A percentile compares a stretch with the other conserved stretches of the same genome.
Conservation (phyloP, 345 rosid genomes). For the Gossypium arboreum region DNA sequence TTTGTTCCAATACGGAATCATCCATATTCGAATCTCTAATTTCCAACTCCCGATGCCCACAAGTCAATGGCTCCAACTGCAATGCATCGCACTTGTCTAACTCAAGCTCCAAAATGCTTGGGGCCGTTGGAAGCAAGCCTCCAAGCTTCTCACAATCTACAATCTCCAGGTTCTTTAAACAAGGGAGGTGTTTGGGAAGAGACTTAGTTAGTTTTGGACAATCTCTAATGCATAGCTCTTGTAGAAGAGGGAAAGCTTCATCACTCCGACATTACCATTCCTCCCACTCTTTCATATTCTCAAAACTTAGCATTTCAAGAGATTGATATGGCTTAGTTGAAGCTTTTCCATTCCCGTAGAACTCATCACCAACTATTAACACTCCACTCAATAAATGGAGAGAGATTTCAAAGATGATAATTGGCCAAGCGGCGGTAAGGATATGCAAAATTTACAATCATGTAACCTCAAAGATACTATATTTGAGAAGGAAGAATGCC, state of each 20-base stretch:
- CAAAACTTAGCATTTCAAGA: not conserved
- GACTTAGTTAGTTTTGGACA: too few species aligned
- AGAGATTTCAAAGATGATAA: constrained; percentile 1
- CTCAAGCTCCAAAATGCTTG: not conserved
- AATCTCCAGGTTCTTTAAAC: not conserved
- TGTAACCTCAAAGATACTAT: not conserved
- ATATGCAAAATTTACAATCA: not conserved
- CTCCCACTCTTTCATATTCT: not conserved
- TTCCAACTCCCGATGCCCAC: not conserved
- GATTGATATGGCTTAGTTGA: not conserved
- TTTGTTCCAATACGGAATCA: not conserved
- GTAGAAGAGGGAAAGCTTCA: too few species aligned
- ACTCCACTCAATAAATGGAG: not conserved
- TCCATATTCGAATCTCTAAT: not conserved
- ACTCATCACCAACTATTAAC: not conserved
- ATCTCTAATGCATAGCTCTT: too few species aligned
- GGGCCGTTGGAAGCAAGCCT: not conserved
- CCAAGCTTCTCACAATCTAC: not conserved
- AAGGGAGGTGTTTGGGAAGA: not conserved
- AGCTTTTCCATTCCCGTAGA: not conserved
- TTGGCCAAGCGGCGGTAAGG: not conserved
- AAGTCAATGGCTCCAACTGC: not conserved
- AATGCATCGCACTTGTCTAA: not conserved
- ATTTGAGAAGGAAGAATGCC: not conserved
- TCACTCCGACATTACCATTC: too few species aligned